These are phyloP conservation scores for Umbellularia californica DNA, from an alignment of 164 flowering plant genomes.

Conservation along the genomic window DNA sequence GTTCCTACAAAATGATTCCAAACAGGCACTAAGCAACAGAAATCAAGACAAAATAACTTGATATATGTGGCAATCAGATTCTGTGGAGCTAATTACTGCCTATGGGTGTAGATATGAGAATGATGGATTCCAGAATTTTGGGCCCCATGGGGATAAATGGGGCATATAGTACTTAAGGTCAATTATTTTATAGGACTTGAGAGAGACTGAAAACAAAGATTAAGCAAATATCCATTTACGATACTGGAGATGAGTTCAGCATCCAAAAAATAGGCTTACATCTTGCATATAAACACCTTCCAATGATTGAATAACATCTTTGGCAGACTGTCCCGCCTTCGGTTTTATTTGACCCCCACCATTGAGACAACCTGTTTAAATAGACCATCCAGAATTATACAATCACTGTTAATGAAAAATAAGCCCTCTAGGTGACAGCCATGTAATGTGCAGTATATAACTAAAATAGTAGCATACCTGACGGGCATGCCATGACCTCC, in stretches of 20 bases:
- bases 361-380: constrained; percentile 79
- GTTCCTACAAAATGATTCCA: too few relatives aligned
- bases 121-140: too few relatives aligned
- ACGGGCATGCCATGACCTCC: constrained; percentile 99
- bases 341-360: constrained; percentile 97
- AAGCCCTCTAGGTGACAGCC: not conserved
- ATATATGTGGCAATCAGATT: too few relatives aligned
- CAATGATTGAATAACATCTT: constrained; percentile 62
- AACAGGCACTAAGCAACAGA: too few relatives aligned
- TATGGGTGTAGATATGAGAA: too few relatives aligned
- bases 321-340: constrained; percentile 73
- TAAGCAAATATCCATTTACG: not conserved
- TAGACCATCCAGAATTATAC: constrained; percentile 2
- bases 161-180: too few relatives aligned
- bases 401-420: not conserved
- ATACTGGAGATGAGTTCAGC: not conserved
- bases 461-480: constrained; percentile 41
- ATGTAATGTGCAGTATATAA: not conserved
- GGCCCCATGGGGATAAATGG: too few relatives aligned
- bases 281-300: constrained; percentile 62
- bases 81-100: too few relatives aligned
- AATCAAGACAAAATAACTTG: too few relatives aligned
- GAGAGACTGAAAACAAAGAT: not conserved
- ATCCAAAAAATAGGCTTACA: constrained; percentile 37
- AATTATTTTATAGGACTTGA: too few relatives aligned